Conservation (phyloP, 768 basidiomycete species). For the Podaxis pistillaris region DNA sequence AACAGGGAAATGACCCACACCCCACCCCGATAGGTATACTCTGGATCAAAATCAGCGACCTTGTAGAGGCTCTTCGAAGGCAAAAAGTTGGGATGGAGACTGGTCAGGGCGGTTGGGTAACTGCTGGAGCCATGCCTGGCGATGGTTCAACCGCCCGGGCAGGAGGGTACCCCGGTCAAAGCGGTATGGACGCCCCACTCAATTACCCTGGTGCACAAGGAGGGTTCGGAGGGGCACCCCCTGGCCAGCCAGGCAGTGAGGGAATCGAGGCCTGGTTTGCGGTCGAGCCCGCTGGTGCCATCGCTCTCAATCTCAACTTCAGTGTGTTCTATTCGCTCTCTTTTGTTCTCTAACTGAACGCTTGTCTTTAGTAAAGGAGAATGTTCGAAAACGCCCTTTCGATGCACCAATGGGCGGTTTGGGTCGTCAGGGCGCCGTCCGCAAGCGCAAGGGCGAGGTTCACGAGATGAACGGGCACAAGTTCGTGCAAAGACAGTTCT, state of each 20-base stretch:
- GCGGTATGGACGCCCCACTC: conserved; percentile 48
- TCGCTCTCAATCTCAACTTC: conserved; percentile 87
- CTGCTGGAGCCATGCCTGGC: conserved; percentile 85
- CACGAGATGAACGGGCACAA: conserved; percentile 99
- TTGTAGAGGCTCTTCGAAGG: conserved; percentile 89
- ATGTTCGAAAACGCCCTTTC: conserved; percentile 92
- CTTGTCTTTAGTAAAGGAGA: conserved; percentile 82
- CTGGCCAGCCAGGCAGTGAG: conserved; percentile 46
- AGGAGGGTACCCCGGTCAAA: conserved; percentile 23
- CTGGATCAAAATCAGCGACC: conserved; percentile 92
- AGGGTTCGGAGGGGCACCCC: conserved; percentile 30
- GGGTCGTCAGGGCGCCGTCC: conserved; percentile 96
- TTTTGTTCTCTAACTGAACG: conserved; percentile 12
- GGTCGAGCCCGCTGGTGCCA: conserved; percentile 95
- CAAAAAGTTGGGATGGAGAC: conserved; percentile 89
- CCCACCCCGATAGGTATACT: conserved; percentile 90
- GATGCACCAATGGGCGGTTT: conserved; percentile 85
- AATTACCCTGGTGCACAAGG: conserved; percentile 40
- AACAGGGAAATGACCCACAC: conserved; percentile 75
- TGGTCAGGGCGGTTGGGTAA: conserved; percentile 93
- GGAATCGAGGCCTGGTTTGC: conserved; percentile 97
- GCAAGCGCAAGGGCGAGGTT: conserved; percentile 96
- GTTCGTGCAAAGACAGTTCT: conserved; percentile 96
- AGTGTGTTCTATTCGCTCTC: conserved; percentile 49
- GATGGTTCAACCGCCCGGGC: conserved; percentile 37